Base-by-base conservation (phyloP, 441 rosid genomes). In the Pelargonium fulgidum region DNA sequence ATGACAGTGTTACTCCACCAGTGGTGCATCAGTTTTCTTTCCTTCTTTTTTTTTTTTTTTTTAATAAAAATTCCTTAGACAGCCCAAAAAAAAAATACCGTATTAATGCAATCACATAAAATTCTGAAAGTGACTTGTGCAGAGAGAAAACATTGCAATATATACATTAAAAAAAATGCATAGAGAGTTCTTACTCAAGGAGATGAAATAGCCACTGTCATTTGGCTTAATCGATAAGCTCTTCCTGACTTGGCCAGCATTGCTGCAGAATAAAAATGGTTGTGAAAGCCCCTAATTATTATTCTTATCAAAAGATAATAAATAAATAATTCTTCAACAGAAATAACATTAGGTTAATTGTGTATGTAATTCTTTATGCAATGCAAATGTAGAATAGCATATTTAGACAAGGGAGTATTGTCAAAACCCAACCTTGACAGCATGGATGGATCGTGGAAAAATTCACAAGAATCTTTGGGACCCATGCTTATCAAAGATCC, bases 221-320 rank as follows among this genome's bases (percentile, higher is more conserved):
- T 52, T 68, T 0, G 99, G 86, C 83, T 85, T 90, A 69, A 94
- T 72, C 24, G 88, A 84, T 76, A 94, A 84, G 76, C 84, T 82
- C 87, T 94, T 94, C 83, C 92, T 90, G 68, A 94, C 92, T 82
- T 94, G 97, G 69, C 99, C 99, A 72, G 96, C 91, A 76, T 86
- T 91, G 78, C 99, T 93, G 87, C 65, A 44, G 54, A 71, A 74
- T 6, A 7, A 45, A 6, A 45, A 45, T 45, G 10, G 11, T 45
- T 9, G 11, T 45, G 50, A 45, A 7, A 9, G 11, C 10, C 50
- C 10, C 50, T 9, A 13, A 45, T 45, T 45, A 45, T 45, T 45
- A 45, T 45, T 45, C 50, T 45, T 45, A 45, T 13, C 8, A 45
- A 45, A 45, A 9, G 50, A n/a, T n/a, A n/a, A 45, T 45, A 7